Conservation (phyloP, 192 early-diverging fungal species). For the Rhizophlyctis rosea region DNA sequence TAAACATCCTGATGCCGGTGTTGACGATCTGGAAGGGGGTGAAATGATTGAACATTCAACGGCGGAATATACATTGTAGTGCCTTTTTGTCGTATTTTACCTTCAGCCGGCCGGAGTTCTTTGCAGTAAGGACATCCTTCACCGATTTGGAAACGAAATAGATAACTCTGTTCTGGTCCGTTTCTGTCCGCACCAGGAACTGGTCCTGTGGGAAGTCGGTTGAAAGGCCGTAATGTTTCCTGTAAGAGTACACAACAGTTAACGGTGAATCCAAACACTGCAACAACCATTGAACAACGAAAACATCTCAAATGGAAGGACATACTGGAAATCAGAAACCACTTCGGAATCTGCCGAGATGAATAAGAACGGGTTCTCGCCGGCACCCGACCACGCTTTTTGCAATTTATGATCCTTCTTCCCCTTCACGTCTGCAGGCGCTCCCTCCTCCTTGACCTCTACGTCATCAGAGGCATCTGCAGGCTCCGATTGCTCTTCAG, state of each 20-base stretch:
- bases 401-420: constrained; percentile 6
- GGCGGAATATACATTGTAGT: background rate
- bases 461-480: constrained; percentile 9
- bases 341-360: constrained; percentile 57
- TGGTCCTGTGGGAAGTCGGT: constrained; percentile 72
- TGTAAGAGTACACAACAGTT: too few species aligned
- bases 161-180: constrained; percentile 62
- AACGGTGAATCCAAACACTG: background rate
- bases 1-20: constrained; percentile 87
- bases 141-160: constrained; percentile 87
- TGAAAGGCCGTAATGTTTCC: constrained; percentile 73
- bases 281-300: too few species aligned
- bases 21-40: constrained; percentile 68
- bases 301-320: too few species aligned
- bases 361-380: constrained; percentile 88
- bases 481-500: too few species aligned
- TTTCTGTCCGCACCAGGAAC: constrained; percentile 84
- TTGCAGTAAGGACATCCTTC: constrained; percentile 63
- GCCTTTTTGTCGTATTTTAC: constrained; percentile 13
- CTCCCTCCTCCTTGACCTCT: constrained; percentile 22
- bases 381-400: background rate
- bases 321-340: constrained; percentile 56
- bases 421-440: constrained; percentile 9
- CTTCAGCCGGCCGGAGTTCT: constrained; percentile 45
- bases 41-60: too few species aligned